Evolutionary conservation across 2,329 filamentous ascomycete species (phyloP), one percentile per base, ranked within the genome.

Genomic region (Clarireedia hainanense): DNA sequence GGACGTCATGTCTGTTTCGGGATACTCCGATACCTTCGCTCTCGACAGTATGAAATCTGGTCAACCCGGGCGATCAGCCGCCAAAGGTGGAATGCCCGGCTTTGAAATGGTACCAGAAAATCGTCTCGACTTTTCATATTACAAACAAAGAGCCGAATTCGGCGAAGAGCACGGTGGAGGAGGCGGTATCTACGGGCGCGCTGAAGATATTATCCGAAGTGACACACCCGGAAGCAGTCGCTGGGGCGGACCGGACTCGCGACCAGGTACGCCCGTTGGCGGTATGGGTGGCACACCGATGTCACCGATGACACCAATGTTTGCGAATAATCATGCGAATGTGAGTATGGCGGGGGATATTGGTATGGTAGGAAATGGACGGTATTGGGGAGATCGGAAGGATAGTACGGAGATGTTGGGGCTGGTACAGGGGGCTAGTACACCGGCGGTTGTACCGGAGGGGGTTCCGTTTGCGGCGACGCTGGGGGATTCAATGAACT

Each of bases 41-140:
- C 79, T 96, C 72, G 86, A 92, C 65, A 74, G 80, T n/a, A 96
- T 97, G 91, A 63, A 64, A 47, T 52, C 72, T 2, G 73, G 74
- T 20, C 75, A 73, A 56, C 74, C 76, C 1, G 80, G 79, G 43
- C 60, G 62, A n/a, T 63, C 64, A 12, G 30, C 5, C 49, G 59
- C 60, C 1, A 47, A 53, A 27, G 50, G 42, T 9, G 58, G 43
- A 1, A 65, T 87, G 5, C 83, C 86, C 0, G 89, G 90, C 0
- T 96, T 96, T 70, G 92, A 97, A 71, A 84, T 95, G 57, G 91
- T 97, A 0, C 84, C 88, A 0, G 92, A 97, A 72, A 86, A 96
- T 70, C 80, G 90, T 1, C 81, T 88, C 2, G 92, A 96, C 63
- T 96, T 97, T 72, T 58, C 90, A 58, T 92, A 90, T 72, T 97